Conservation (phyloP, 108 stramenopile species). For the Conticribra weissflogii region DNA sequence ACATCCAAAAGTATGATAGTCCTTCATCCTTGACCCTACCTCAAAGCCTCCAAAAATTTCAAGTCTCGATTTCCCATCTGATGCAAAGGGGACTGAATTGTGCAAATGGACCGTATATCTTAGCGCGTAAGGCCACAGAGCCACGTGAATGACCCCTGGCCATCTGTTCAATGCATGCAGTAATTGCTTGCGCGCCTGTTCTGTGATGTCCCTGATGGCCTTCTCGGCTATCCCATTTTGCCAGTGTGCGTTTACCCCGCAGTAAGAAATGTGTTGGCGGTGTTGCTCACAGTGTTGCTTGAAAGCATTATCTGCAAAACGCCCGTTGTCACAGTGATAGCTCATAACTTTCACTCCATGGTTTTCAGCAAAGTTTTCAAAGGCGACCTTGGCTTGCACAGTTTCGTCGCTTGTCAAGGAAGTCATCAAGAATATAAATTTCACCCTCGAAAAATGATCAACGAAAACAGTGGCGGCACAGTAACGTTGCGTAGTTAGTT, state of each 20-base stretch:
- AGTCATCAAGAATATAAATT: slow-evolving; percentile 4
- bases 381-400: slow-evolving; percentile 18
- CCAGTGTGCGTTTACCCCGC: slow-evolving; percentile 45
- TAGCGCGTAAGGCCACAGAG: slow-evolving; percentile 51
- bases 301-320: slow-evolving; percentile 11
- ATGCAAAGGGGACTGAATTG: neutral
- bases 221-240: too few species aligned
- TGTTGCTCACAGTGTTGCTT: neutral
- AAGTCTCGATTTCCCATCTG: slow-evolving; percentile 2
- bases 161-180: slow-evolving; percentile 37
- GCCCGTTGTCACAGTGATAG: slow-evolving; percentile 52
- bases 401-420: slow-evolving; percentile 1
- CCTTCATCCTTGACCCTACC: slow-evolving; percentile 8
- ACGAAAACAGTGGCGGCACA: slow-evolving; percentile 31
- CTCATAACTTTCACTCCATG: slow-evolving; percentile 30
- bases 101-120: slow-evolving; percentile 4
- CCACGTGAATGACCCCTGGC: slow-evolving; percentile 22
- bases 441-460: slow-evolving; percentile 4
- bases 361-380: slow-evolving; percentile 9
- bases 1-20: slow-evolving; percentile 22
- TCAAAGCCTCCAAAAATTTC: slow-evolving; percentile 12
- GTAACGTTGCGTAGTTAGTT: neutral
- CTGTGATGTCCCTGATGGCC: slow-evolving; percentile 29
- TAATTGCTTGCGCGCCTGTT: slow-evolving; percentile 24
- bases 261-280: slow-evolving; percentile 31